These are phyloP conservation scores for Corymbia calophylla DNA, from an alignment of 441 rosid genomes.

Conservation along the genomic window DNA sequence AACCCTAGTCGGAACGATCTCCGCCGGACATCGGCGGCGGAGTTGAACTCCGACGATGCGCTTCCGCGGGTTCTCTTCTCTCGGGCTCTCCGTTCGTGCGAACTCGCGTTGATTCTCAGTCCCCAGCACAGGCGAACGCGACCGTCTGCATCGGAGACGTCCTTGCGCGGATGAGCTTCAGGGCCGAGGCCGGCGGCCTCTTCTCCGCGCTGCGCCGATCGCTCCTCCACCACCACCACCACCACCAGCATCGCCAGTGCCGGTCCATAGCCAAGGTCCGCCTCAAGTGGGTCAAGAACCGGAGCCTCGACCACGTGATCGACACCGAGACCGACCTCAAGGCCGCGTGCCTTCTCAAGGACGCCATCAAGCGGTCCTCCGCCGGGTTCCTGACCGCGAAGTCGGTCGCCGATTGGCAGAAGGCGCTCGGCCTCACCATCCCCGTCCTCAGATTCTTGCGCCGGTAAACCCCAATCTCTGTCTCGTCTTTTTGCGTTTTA, in stretches of 20 bases:
- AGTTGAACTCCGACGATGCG: neutral
- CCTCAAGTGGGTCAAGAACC: slow-evolving; percentile 91
- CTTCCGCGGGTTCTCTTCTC: neutral
- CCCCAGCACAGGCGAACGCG: neutral
- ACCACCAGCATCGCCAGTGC: slow-evolving; percentile 31
- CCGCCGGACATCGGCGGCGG: neutral
- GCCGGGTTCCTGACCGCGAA: slow-evolving; percentile 86
- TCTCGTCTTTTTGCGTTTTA: neutral
- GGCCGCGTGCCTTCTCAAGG: slow-evolving; percentile 87
- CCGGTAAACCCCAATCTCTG: slow-evolving; percentile 31
- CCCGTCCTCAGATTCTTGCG: slow-evolving; percentile 92
- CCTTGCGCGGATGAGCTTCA: slow-evolving; percentile 18
- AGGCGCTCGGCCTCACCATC: slow-evolving; percentile 88
- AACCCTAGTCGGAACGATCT: neutral
- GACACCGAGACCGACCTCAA: slow-evolving; percentile 86
- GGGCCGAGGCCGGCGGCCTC: slow-evolving; percentile 17
- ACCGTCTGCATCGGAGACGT: neutral
- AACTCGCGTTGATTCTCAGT: neutral
- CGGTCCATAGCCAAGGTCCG: slow-evolving; percentile 63
- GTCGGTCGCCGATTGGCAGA: slow-evolving; percentile 87
- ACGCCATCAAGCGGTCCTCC: slow-evolving; percentile 83
- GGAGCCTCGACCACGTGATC: slow-evolving; percentile 74
- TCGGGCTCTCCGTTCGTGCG: neutral
- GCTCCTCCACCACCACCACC: neutral
- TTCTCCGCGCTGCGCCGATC: neutral